These are phyloP conservation scores for Neospermospora avenae DNA, from an alignment of 2,329 filamentous ascomycete genomes.

Conservation along the genomic window DNA sequence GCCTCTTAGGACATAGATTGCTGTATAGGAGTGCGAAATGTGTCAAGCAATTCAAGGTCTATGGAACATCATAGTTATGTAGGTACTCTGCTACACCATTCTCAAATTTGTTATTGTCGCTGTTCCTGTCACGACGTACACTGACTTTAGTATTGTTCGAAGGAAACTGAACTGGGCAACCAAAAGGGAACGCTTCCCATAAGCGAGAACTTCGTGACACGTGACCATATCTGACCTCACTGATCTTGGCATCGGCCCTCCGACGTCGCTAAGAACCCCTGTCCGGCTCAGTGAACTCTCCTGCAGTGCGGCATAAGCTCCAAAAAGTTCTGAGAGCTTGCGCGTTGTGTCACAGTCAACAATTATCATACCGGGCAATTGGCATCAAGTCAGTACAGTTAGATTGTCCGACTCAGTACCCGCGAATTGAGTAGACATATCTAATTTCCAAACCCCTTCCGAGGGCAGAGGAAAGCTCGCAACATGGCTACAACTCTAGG, in stretches of 20 bases:
- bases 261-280: not conserved
- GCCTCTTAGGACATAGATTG: not conserved
- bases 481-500: slow-evolving; percentile 53
- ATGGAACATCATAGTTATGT: not conserved
- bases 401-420: not conserved
- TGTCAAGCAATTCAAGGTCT: not conserved
- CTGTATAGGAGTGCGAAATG: not conserved
- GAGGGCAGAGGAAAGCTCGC: slow-evolving; percentile 24
- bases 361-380: not conserved
- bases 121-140: not conserved
- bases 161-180: not conserved
- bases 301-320: slow-evolving; percentile 1
- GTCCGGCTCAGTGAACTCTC: not conserved
- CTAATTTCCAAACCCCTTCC: slow-evolving; percentile 12
- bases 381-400: slow-evolving; percentile 9
- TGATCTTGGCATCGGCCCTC: not conserved
- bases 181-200: not conserved
- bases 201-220: not conserved
- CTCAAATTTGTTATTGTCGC: not conserved
- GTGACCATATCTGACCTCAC: not conserved
- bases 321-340: slow-evolving; percentile 5
- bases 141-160: not conserved
- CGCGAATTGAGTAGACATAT: not conserved
- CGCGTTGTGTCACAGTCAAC: not conserved
- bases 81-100: not conserved